Conservation (phyloP, 805 yeast species). For the Yarrowia sp. region DNA sequence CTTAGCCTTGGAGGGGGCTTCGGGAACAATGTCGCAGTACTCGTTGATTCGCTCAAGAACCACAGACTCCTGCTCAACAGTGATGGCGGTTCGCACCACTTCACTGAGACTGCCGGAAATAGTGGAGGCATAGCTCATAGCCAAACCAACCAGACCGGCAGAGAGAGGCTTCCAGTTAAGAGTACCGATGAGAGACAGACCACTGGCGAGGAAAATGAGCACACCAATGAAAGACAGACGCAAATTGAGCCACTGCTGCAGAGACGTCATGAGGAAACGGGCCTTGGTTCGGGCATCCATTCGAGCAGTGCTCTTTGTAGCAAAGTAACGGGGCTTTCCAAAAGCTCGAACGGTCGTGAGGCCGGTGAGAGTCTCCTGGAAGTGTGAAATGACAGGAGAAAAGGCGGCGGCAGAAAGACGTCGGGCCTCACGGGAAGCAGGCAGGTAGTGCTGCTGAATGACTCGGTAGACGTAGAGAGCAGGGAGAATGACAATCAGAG, state of each 20-base stretch:
- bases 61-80: constrained; percentile 42
- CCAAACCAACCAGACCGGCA: constrained; percentile 62
- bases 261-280: constrained; percentile 73
- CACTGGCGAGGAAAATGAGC: constrained; percentile 30
- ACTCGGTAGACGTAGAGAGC: constrained; percentile 60
- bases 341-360: constrained; percentile 76
- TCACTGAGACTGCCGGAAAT: constrained; percentile 51
- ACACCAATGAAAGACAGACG: constrained; percentile 7
- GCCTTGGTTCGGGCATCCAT: constrained; percentile 80
- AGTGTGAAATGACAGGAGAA: constrained; percentile 77
- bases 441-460: constrained; percentile 67
- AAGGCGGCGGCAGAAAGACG: constrained; percentile 66
- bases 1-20: constrained; percentile 43
- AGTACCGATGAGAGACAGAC: constrained; percentile 29
- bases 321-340: constrained; percentile 63
- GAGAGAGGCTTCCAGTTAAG: constrained; percentile 25
- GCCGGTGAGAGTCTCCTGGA: constrained; percentile 79
- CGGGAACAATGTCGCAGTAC: constrained; percentile 57
- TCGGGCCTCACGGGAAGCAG: constrained; percentile 74
- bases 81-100: constrained; percentile 40
- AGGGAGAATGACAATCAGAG: constrained; percentile 71
- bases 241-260: constrained; percentile 90
- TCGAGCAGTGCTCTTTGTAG: constrained; percentile 43
- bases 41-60: constrained; percentile 70
- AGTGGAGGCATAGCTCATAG: constrained; percentile 49